Percentiles rank a stretch among this genome's conserved stretches.
Conservation (phyloP, 2,329 filamentous ascomycete species). For the Fusarium lyarnte region DNA sequence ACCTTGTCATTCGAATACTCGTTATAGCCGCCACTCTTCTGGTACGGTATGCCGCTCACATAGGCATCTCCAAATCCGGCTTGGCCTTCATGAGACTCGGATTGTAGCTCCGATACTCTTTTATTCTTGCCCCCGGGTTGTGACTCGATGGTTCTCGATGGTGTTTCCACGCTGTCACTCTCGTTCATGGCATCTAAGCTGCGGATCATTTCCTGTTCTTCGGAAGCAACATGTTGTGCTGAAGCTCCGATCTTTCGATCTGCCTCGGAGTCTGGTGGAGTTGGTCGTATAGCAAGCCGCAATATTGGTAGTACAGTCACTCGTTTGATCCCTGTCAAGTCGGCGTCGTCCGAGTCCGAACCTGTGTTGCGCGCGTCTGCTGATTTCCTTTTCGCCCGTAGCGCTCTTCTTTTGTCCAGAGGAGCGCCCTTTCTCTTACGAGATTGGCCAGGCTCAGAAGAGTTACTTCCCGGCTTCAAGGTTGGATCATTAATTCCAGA, state of each 20-base stretch:
- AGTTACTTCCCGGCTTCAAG: rapidly evolving
- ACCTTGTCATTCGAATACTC: too few species aligned
- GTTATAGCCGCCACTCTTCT: too few species aligned
- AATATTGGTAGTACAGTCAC: background rate
- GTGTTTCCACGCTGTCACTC: rapidly evolving
- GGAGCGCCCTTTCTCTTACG: rapidly evolving
- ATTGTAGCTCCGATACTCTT: background rate
- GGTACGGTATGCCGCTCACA: too few species aligned
- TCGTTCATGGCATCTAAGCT: rapidly evolving
- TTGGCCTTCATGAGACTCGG: background rate
- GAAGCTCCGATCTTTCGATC: rapidly evolving
- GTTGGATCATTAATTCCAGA: rapidly evolving
- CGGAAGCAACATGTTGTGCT: rapidly evolving
- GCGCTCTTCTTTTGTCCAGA: rapidly evolving
- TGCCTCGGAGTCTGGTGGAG: rapidly evolving
- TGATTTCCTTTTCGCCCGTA: background rate
- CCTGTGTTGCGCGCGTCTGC: rapidly evolving
- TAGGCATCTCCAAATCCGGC: too few species aligned
- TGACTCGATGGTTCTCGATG: rapidly evolving
- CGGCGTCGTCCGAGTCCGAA: background rate
- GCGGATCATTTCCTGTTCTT: rapidly evolving
- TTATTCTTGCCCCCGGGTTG: rapidly evolving
- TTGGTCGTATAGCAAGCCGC: background rate
- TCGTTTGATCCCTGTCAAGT: background rate
- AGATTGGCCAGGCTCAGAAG: rapidly evolving